phyloP scores from a whole-genome alignment of 345 rosid genomes.

The Ceriops decandra region DNA sequence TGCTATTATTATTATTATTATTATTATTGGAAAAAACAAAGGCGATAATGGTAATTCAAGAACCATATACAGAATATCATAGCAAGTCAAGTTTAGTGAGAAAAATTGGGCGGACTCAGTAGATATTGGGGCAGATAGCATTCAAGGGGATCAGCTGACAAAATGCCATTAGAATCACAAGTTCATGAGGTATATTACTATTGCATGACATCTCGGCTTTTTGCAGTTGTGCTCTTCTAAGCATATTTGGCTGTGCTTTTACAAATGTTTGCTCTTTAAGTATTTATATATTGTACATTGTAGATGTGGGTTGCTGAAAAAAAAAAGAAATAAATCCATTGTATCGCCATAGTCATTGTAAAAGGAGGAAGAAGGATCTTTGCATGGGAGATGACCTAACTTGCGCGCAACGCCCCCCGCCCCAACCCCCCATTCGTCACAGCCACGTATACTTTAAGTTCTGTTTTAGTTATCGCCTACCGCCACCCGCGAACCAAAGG shows the following conservation, averaged over 20 bases:
- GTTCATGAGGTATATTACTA: background rate
- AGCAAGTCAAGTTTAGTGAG: background rate
- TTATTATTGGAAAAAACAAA: background rate
- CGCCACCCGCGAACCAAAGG: too few relatives aligned
- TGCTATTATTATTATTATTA: background rate
- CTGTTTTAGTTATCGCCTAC: too few relatives aligned
- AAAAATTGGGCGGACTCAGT: background rate
- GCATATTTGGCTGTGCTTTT: background rate
- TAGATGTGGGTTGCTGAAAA: background rate
- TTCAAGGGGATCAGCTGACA: conserved; percentile 5
- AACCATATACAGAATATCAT: background rate
- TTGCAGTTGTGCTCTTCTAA: background rate
- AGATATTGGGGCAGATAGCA: background rate
- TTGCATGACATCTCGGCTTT: conserved; percentile 2
- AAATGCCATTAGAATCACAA: conserved; percentile 1
- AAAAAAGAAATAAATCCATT: background rate
- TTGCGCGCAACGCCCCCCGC: background rate
- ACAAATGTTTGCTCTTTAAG: background rate
- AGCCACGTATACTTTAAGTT: too few relatives aligned
- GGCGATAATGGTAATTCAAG: background rate
- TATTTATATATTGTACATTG: background rate
- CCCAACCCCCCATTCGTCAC: background rate
- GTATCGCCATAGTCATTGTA: background rate
- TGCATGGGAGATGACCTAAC: conserved; percentile 7
- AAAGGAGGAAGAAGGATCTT: background rate